Conservation (phyloP, 2,329 filamentous ascomycete genomes). For the Neonectria punicea region DNA sequence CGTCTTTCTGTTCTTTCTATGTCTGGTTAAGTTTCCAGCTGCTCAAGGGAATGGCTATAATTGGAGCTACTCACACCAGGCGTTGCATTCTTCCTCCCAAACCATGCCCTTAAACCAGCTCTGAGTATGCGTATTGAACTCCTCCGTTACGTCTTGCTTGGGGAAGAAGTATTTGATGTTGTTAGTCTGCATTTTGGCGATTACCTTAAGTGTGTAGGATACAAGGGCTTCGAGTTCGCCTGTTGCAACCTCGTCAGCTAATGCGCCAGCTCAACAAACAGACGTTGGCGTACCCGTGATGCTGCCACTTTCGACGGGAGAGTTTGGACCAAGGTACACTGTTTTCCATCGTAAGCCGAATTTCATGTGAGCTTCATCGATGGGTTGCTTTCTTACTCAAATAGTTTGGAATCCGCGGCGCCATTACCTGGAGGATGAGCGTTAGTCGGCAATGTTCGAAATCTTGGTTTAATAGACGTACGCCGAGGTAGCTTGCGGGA, state of each 20-base stretch:
- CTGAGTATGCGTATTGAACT: constrained; percentile 7
- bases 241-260: no score
- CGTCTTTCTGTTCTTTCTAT: neutral
- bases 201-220: neutral
- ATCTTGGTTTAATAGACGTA: neutral
- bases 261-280: no score
- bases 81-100: constrained; percentile 11
- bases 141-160: constrained; percentile 1
- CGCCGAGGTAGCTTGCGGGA: neutral
- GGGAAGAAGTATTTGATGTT: constrained; percentile 12
- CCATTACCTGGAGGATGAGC: neutral
- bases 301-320: neutral
- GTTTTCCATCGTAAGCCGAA: no score
- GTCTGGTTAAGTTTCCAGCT: no score
- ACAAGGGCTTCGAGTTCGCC: neutral
- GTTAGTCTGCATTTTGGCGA: constrained; percentile 5
- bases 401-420: no score
- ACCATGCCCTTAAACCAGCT: constrained; percentile 11
- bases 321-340: no score
- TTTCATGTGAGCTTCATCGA: no score
- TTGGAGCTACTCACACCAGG: neutral
- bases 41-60: no score
- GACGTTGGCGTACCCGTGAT: neutral
- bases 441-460: neutral
- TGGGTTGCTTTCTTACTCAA: no score